These are phyloP conservation scores for Cicer judaicum DNA, from an alignment of 306 rosid species.

Conservation along the genomic window DNA sequence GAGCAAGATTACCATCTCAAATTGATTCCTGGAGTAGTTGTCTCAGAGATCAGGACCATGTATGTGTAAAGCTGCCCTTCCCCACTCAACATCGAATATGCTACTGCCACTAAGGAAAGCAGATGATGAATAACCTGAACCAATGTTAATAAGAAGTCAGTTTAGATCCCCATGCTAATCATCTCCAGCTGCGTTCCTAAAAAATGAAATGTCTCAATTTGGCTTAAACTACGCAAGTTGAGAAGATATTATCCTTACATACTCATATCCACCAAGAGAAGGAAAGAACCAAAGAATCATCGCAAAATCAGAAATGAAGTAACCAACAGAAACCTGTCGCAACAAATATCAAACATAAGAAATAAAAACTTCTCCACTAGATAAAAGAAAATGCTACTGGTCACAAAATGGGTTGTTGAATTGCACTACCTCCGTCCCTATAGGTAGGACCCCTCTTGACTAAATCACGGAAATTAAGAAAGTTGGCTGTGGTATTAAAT, in stretches of 20 bases:
- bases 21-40: constrained; percentile 93
- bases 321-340: constrained; percentile 84
- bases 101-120: constrained; percentile 68
- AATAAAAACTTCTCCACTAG: constrained; percentile 15
- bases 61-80: constrained; percentile 90
- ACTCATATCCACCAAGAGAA: constrained; percentile 91
- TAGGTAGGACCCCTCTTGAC: too few species aligned
- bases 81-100: constrained; percentile 86
- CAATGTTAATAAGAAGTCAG: constrained; percentile 45
- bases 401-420: not conserved
- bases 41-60: constrained; percentile 94
- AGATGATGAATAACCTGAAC: constrained; percentile 88
- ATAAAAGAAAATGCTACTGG: constrained; percentile 23
- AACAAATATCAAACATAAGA: constrained; percentile 38
- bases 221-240: constrained; percentile 24
- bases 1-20: constrained; percentile 80
- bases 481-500: too few species aligned
- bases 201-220: constrained; percentile 43
- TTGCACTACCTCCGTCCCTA: not conserved
- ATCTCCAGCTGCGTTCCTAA: constrained; percentile 44
- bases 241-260: constrained; percentile 69
- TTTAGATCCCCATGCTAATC: constrained; percentile 38
- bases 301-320: constrained; percentile 79
- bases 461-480: too few species aligned
- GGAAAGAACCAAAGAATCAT: constrained; percentile 89